Evolutionary conservation across 345 rosid species (phyloP), one percentile per base, ranked within the genome.

Genomic region (Citrus glauca): DNA sequence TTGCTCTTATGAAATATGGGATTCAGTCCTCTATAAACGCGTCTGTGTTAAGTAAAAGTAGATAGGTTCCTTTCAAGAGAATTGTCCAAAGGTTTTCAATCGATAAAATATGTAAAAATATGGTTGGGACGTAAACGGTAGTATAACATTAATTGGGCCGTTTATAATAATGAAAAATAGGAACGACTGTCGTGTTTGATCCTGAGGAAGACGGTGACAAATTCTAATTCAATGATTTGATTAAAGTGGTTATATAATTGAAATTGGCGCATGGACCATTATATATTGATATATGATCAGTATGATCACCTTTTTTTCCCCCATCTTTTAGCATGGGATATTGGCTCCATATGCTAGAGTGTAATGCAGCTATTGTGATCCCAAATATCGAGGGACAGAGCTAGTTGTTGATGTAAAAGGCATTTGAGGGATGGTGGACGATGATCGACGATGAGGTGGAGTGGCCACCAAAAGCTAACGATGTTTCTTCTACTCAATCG

Each of bases 401-500:
- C 64, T 72, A 5, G 85, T 73, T 75, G 82, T 14, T 20, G 63
- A 60, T 64, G 50, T 24, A 48, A 25, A 19, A 40, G 28, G 66
- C 63, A 66, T 9, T 4, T 67, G 9, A 59, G 62, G 62, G 62
- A 59, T 50, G 1, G 17, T 50, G 62, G 62, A 57, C 17, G 1
- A 53, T 53, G 20, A 53, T 64, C 24, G 20, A 28, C 32, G 69
- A 38, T 3, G 80, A 80, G 69, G 72, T 74, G 57, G 60, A 69
- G 32, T 45, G 67, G 74, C 77, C 75, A 75, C 81, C 78, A 77
- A 71, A 70, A 50, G 17, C 37, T 65, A 64, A 68, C 64, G 63
- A 60, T 82, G 20, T 79, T 75, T 78, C 77, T 78, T 75, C 32
- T 50, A 48, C 79, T 79, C 75, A 11, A 81, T 60, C 50, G 7